Evolutionary conservation across 805 yeast genomes (phyloP), one percentile per base, ranked within the genome.

Genomic region (Metschnikowia chrysomelidarum): DNA sequence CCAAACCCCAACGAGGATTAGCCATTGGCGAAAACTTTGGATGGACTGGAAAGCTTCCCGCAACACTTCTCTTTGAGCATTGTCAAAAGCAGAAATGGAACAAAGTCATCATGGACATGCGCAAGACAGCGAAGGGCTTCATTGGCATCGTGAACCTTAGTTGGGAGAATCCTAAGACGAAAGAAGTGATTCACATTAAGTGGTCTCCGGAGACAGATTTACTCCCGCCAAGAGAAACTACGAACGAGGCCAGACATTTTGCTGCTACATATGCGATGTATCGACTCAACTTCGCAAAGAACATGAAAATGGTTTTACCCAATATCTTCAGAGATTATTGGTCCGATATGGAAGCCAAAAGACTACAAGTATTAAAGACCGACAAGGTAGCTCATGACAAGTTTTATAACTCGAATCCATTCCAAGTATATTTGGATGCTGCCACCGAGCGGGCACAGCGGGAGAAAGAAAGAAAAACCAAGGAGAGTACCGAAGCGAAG

Each of bases 1-100:
- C 51, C 19, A 63, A 63, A 34, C 72, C 72, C 4, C 60, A 48
- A 30, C 44, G 71, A 40, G 73, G 73, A 3, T 45, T 61, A 19
- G 68, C 57, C 14, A 59, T 68, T 19, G 72, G 71, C 10, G 80
- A 83, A 11, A 74, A 82, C 23, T 64, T 80, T 28, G 87, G 91
- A 19, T 88, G 96, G 96, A 88, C 96, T 0, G 98, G 98, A 1
- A 91, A 91, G 51, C 67, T 91, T 11, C 98, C 98, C 0, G 87
- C 85, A 2, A 80, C 93, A 0, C 60, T 91, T 12, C 70, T 91
- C 4, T 87, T 87, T 51, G 98, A 91, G 53, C 82, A 80, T 45
- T 84, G 93, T 44, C 96, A 87, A 56, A 84, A 82, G 55, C 78
- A 75, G 40, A 87, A 87, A 59, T 91, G 98, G 98, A 82, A 80